These are phyloP conservation scores for Ogataea chonburiensis DNA, from an alignment of 805 yeast species.

Conservation along the genomic window DNA sequence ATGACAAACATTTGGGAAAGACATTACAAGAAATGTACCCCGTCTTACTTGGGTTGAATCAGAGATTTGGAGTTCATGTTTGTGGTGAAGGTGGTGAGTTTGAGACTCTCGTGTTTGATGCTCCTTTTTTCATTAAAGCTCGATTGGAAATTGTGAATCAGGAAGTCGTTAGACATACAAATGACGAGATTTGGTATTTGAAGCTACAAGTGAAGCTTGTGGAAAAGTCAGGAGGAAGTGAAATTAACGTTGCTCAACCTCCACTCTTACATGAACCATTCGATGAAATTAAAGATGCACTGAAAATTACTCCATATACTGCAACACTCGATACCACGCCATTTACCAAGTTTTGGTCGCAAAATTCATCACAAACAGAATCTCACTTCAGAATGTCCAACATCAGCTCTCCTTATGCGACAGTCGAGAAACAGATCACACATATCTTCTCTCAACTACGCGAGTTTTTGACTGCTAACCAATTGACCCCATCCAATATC, in stretches of 20 bases:
- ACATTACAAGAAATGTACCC: conserved; percentile 62
- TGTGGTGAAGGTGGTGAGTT: conserved; percentile 99
- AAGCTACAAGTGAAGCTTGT: conserved; percentile 52
- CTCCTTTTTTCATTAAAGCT: conserved; percentile 72
- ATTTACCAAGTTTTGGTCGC: conserved; percentile 1
- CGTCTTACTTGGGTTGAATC: conserved; percentile 54
- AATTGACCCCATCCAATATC: conserved; percentile 44
- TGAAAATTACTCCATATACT: neutral
- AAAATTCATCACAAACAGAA: conserved; percentile 23
- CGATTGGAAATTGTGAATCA: conserved; percentile 42
- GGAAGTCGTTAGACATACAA: conserved; percentile 45
- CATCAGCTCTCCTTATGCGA: conserved; percentile 31
- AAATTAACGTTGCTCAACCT: conserved; percentile 30
- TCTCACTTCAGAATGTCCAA: conserved; percentile 45
- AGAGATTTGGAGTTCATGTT: conserved; percentile 76
- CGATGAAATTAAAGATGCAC: conserved; percentile 26
- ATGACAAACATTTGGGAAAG: conserved; percentile 64
- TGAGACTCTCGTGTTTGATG: conserved; percentile 88
- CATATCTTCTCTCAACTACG: conserved; percentile 49
- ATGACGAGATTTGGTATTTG: conserved; percentile 71
- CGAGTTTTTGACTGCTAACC: conserved; percentile 31
- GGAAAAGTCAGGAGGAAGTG: conserved; percentile 21
- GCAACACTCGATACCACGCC: neutral
- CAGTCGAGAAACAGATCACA: conserved; percentile 44
- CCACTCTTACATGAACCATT: conserved; percentile 41